Conservation (phyloP, 192 early-diverging fungal species). For the Backusella westeae region DNA sequence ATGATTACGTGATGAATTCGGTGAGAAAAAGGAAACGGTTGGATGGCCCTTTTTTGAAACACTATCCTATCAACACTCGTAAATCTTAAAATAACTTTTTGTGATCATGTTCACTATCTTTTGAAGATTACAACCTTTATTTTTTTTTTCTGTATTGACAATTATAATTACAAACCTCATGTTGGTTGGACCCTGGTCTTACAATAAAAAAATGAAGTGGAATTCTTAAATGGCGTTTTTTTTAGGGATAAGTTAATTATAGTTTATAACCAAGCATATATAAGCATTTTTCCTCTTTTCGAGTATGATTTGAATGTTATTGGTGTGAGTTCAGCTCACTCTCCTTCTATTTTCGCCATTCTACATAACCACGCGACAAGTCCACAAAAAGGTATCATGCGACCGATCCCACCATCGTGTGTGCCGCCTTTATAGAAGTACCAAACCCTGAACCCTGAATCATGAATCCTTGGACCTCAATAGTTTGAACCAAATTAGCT, state of each 20-base stretch:
- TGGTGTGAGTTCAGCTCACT: background rate
- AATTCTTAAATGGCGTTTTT: background rate
- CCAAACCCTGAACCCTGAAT: slow-evolving; percentile 6
- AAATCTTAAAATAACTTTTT: slow-evolving; percentile 3
- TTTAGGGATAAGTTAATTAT: background rate
- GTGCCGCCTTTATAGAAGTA: background rate
- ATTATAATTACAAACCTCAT: background rate
- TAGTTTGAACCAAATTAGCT: background rate
- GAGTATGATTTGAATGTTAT: background rate
- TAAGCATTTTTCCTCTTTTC: background rate
- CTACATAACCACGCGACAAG: background rate
- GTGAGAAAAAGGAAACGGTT: background rate
- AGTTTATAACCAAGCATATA: background rate
- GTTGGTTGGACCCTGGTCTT: background rate
- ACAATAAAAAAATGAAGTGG: background rate
- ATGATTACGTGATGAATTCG: slow-evolving; percentile 15
- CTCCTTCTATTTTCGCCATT: background rate
- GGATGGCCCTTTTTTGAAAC: slow-evolving; percentile 6
- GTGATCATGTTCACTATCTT: slow-evolving; percentile 1
- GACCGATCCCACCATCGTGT: background rate
- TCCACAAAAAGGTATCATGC: slow-evolving; percentile 2
- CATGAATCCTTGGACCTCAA: background rate
- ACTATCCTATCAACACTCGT: slow-evolving; percentile 9
- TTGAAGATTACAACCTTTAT: background rate
- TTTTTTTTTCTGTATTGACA: background rate